Evolutionary conservation across 768 basidiomycete species (phyloP), one percentile per base, ranked within the genome.

Genomic region (Suillus sp.): DNA sequence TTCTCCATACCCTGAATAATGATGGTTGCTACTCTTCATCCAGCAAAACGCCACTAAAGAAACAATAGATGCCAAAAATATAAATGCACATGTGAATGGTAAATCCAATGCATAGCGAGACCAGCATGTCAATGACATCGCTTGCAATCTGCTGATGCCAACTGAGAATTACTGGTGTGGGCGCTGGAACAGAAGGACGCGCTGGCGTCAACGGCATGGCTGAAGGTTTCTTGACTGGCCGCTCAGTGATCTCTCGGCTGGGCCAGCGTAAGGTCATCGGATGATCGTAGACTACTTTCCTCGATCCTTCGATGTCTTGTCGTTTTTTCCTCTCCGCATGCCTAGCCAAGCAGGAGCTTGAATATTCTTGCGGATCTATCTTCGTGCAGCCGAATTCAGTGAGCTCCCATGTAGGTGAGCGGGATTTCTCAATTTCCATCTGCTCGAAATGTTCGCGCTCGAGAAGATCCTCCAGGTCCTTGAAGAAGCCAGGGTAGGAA

Each of bases 81-180:
- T 65, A 68, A 65, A 75, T 67, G 22, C 74, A 75, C 30, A 62
- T 27, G 40, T 76, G 66, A 62, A 75, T 70, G 27, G 68, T 56
- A 9, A 72, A 50, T n/a, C 74, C 74, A 14, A 75, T 55, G 16
- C 58, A 50, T 42, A 76, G 43, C 25, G 74, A 62, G 10, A 66
- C 62, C 20, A 76, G 27, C 7, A 72, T 75, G 20, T 76, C 74
- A 53, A 67, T 67, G 55, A 76, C 47, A 45, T 75, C 75, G 37
- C 74, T 68, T 40, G 68, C 71, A 61, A 76, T 25, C 22, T 16
- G 27, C 48, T 62, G 64, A 54, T 59, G 67, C n/a, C 73, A 54
- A 11, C 63, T 67, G 25, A 55, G 61, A 30, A 62, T 51, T 16
- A 67, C 66, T 13, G 67, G 67, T 10, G 58, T 65, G 32, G 64